Percentiles rank a stretch among this genome's conserved stretches.
Conservation (phyloP, 1,284 basidiomycete species). For the Earliella scabrosa region DNA sequence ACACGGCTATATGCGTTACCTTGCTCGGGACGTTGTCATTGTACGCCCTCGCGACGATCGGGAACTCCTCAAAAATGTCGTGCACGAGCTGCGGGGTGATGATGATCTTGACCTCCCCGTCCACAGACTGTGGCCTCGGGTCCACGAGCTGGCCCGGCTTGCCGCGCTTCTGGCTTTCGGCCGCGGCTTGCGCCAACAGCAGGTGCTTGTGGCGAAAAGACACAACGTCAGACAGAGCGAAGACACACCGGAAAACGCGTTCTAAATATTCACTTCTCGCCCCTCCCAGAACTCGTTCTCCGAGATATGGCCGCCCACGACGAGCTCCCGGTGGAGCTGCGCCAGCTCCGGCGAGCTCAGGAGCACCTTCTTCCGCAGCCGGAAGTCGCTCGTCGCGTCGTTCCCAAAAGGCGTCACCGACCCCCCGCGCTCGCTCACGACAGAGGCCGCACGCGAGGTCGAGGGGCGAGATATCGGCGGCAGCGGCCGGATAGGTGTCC, state of each 20-base stretch:
- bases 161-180: constrained; percentile 80
- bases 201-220: constrained; percentile 57
- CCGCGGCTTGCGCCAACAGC: constrained; percentile 70
- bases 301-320: constrained; percentile 82
- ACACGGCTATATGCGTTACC: constrained; percentile 42
- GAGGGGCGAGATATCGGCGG: constrained; percentile 38
- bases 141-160: constrained; percentile 88
- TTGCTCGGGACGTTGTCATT: constrained; percentile 90
- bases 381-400: constrained; percentile 68
- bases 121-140: constrained; percentile 81
- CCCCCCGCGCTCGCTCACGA: constrained; percentile 58
- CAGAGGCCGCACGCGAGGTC: constrained; percentile 62
- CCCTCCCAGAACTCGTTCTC: constrained; percentile 97
- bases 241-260: neutral
- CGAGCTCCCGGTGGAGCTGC: constrained; percentile 83
- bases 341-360: constrained; percentile 77
- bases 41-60: constrained; percentile 91
- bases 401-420: constrained; percentile 55
- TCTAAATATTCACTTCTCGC: constrained; percentile 67
- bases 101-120: constrained; percentile 87
- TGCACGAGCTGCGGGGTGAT: constrained; percentile 93
- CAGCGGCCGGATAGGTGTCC: constrained; percentile 19
- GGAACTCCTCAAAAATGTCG: constrained; percentile 98
- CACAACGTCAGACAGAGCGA: constrained; percentile 10
- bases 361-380: constrained; percentile 80